These are phyloP conservation scores for Bromus sterilis DNA, from an alignment of 176 grass and related monocot species.

Conservation along the genomic window DNA sequence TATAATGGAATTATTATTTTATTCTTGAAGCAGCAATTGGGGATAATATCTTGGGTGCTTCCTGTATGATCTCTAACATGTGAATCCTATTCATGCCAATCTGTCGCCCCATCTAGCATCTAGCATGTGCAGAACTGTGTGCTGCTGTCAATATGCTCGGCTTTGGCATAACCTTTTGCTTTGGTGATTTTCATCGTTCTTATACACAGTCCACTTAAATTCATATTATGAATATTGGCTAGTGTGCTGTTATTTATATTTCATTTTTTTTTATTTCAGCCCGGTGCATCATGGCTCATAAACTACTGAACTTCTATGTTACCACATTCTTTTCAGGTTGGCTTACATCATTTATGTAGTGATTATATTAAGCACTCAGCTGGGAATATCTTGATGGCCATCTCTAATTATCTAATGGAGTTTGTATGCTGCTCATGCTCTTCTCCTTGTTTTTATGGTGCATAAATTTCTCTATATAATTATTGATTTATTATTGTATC, in stretches of 20 bases:
- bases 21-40: neutral
- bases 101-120: neutral
- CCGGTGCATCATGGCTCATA: neutral
- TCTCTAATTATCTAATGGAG: slow-evolving; percentile 43
- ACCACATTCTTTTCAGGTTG: slow-evolving; percentile 47
- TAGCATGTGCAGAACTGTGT: neutral
- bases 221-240: neutral
- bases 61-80: neutral
- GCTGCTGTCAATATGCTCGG: neutral
- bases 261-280: neutral
- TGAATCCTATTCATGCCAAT: neutral
- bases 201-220: neutral
- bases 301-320: neutral
- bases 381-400: slow-evolving; percentile 52
- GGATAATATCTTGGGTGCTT: neutral
- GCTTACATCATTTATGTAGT: slow-evolving; percentile 49
- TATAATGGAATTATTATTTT: neutral
- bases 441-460: neutral
- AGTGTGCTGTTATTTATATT: neutral
- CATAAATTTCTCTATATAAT: neutral
- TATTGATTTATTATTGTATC: slow-evolving; percentile 8
- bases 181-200: neutral
- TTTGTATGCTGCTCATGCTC: slow-evolving; percentile 53
- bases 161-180: neutral
- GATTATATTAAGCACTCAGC: slow-evolving; percentile 67